Evolutionary conservation across 1,284 basidiomycete genomes (phyloP), one percentile per base, ranked within the genome.

Genomic region (Papiliotrema nemorosa): DNA sequence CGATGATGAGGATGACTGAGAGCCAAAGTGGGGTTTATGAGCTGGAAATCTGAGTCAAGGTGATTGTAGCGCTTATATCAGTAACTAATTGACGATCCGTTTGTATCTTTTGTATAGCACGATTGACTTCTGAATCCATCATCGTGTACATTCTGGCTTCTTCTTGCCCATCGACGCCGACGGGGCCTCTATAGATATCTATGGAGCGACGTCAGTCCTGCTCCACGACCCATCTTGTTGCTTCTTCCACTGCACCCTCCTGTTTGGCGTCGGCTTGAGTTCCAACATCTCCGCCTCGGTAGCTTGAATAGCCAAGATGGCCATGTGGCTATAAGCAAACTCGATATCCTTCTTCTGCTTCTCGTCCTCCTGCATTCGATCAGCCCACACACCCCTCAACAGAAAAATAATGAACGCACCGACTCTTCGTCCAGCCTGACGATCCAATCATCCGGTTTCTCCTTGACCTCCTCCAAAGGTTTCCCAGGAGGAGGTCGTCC

Each of bases 271-370:
- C 4, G 59, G 51, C 39, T 65, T 65, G 22, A 76, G 66, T 52
- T 74, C 70, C 53, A 74, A 63, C 40, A 61, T 60, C 49, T 74
- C 72, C 34, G 67, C 66, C 2, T 49, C 59, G 13, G 60, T 54
- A 5, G 69, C 61, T 12, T 54, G 51, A 49, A 74, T 62, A 22
- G 66, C 69, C 29, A 76, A 54, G 22, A 76, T 53, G 2, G 67
- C 64, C 53, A 74, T 74, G 55, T 74, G 58, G 7, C 50, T 43
- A 31, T 55, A 54, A 3, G 69, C 73, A 24, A 34, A 29, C 14
- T 64, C 58, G 53, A 72, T 62, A 27, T 58, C 44, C 36, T 69
- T 58, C 40, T 62, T 53, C 44, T 64, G 56, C 24, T 66, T 57
- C 2, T 54, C 53, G 42, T 62, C 59, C 22, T 66, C 62, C 64